A percentile compares a stretch with the other conserved stretches of the same genome.
Conservation (phyloP, 768 basidiomycete species). For the Leccinum aurantiacum region DNA sequence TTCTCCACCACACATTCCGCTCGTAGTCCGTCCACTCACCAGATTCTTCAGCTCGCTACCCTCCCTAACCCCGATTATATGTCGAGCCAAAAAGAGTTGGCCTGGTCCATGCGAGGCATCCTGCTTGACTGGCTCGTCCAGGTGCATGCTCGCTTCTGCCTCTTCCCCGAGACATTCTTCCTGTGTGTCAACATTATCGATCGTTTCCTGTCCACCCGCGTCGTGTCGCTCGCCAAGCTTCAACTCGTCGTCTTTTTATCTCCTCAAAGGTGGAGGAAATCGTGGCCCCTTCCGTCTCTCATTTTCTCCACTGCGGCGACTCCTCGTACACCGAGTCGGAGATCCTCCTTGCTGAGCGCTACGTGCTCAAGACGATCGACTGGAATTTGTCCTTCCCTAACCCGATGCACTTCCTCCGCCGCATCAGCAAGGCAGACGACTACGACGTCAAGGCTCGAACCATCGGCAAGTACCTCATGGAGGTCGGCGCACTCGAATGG, state of each 20-base stretch:
- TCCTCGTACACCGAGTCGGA: conserved; percentile 74
- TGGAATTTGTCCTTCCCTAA: conserved; percentile 88
- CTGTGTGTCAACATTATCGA: conserved; percentile 85
- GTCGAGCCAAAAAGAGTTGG: conserved; percentile 75
- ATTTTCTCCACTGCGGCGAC: conserved; percentile 80
- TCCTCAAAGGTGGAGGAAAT: conserved; percentile 94
- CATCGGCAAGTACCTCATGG: conserved; percentile 87
- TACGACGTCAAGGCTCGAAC: conserved; percentile 86
- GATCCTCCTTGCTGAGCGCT: conserved; percentile 86
- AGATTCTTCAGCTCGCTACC: conserved; percentile 54
- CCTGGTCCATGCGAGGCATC: conserved; percentile 87
- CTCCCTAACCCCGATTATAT: conserved; percentile 88
- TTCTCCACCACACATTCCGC: conserved; percentile 9
- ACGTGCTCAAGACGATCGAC: conserved; percentile 80
- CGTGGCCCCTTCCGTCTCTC: conserved; percentile 77
- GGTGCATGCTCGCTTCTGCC: conserved; percentile 81
- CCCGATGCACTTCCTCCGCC: conserved; percentile 84
- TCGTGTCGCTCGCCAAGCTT: conserved; percentile 78
- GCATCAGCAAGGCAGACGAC: conserved; percentile 91
- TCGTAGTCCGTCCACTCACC: not conserved
- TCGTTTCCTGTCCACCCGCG: conserved; percentile 67
- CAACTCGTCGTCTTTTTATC: conserved; percentile 89
- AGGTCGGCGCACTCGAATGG: conserved; percentile 72
- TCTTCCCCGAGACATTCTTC: conserved; percentile 90
- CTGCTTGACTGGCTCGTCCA: conserved; percentile 94